phyloP scores from a whole-genome alignment of 768 basidiomycete genomes.

The Russula lepida region DNA sequence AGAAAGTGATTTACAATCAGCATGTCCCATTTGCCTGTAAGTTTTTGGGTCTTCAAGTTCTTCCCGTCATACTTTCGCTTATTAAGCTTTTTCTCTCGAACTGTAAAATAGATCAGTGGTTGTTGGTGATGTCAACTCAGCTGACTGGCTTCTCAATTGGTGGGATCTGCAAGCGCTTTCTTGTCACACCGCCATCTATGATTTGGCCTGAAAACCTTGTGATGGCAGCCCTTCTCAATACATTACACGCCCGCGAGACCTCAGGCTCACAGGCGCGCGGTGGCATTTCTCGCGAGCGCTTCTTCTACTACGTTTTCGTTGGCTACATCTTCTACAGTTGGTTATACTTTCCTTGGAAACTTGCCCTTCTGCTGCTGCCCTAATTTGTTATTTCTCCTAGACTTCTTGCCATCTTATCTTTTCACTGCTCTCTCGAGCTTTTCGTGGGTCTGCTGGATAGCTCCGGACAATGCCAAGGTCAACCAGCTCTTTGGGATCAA shows the following conservation, averaged over 20 bases:
- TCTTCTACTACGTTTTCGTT: slow-evolving; percentile 39
- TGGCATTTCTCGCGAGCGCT: slow-evolving; percentile 44
- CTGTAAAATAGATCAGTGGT: slow-evolving; percentile 27
- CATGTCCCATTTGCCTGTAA: slow-evolving; percentile 30
- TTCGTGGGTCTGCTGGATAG: slow-evolving; percentile 58
- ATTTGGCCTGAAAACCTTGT: slow-evolving; percentile 41
- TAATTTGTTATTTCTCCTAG: not conserved
- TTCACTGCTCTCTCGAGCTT: slow-evolving; percentile 29
- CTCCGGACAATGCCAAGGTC: slow-evolving; percentile 55
- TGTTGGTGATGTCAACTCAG: slow-evolving; percentile 36
- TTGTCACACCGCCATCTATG: slow-evolving; percentile 38
- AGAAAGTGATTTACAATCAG: slow-evolving; percentile 39
- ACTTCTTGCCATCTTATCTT: slow-evolving; percentile 10
- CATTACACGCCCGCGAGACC: slow-evolving; percentile 32
- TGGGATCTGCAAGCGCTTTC: slow-evolving; percentile 37
- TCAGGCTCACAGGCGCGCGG: slow-evolving; percentile 37
- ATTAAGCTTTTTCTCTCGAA: not conserved
- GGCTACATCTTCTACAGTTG: slow-evolving; percentile 37
- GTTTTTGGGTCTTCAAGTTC: not conserved
- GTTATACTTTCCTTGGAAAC: slow-evolving; percentile 63
- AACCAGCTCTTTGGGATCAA: slow-evolving; percentile 69
- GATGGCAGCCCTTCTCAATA: slow-evolving; percentile 39
- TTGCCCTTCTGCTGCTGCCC: slow-evolving; percentile 7
- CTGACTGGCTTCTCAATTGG: slow-evolving; percentile 37
- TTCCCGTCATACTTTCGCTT: not conserved